Evolutionary conservation across 2,329 filamentous ascomycete genomes (phyloP).

Genomic region (Ascochyta koolunga): DNA sequence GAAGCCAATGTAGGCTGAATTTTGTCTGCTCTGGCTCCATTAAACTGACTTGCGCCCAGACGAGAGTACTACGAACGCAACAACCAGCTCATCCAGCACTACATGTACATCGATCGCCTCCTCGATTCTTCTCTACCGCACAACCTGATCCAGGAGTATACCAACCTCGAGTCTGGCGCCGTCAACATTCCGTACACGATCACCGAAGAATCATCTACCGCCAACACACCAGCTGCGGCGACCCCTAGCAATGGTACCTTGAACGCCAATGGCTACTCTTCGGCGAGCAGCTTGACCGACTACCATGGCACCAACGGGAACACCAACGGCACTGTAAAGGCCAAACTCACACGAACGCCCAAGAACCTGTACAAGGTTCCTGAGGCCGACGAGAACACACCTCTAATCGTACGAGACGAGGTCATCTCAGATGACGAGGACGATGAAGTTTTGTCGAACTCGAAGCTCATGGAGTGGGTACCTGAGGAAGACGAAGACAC

Average conservation of each 20-base stretch:
- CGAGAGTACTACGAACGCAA: conserved; percentile 87
- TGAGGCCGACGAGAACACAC: conserved; percentile 67
- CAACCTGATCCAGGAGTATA: conserved; percentile 89
- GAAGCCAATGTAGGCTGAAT: conserved; percentile 65
- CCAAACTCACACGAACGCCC: conserved; percentile 63
- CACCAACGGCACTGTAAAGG: conserved; percentile 23
- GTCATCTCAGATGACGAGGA: conserved; percentile 54
- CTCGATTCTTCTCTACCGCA: conserved; percentile 93
- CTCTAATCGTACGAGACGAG: conserved; percentile 58
- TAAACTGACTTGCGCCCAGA: conserved; percentile 47
- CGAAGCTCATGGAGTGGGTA: conserved; percentile 71
- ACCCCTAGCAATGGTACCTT: conserved; percentile 27
- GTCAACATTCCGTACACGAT: conserved; percentile 76
- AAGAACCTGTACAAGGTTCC: conserved; percentile 81
- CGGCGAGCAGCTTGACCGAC: conserved; percentile 31
- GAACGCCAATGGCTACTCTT: conserved; percentile 19
- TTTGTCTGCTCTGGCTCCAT: neutral
- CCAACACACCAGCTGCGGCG: conserved; percentile 22
- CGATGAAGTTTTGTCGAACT: conserved; percentile 46
- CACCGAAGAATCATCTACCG: conserved; percentile 64
- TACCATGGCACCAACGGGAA: conserved; percentile 37
- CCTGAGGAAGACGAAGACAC: conserved; percentile 74
- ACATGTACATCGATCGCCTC: conserved; percentile 89
- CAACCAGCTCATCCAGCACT: conserved; percentile 88
- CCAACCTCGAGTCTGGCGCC: conserved; percentile 63